A percentile compares a stretch with the other conserved stretches of the same genome.
These are phyloP conservation scores for Ramaria sp. DNA, from an alignment of 768 basidiomycete species.

Conservation along the genomic window DNA sequence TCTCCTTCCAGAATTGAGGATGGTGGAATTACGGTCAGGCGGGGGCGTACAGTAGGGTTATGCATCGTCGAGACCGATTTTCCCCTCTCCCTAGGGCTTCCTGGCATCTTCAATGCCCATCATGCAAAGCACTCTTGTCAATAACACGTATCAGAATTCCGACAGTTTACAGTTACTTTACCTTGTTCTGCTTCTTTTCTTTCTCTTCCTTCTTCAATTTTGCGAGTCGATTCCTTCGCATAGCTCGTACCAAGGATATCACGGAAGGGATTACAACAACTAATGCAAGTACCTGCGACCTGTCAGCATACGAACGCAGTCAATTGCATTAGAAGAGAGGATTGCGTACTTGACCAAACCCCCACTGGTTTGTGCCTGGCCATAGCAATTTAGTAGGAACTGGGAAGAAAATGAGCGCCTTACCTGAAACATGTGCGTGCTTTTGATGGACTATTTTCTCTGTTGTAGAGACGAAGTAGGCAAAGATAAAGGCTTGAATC, in stretches of 20 bases:
- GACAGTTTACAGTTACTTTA: neutral
- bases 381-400: constrained; percentile 28
- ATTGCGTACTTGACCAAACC: constrained; percentile 27
- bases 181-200: neutral
- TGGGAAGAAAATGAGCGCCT: constrained; percentile 16
- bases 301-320: neutral
- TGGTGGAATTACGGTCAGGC: too few species aligned
- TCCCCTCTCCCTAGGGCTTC: too few species aligned
- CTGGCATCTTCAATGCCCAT: too few species aligned
- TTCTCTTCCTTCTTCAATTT: neutral
- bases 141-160: too few species aligned
- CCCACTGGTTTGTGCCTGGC: constrained; percentile 19
- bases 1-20: too few species aligned
- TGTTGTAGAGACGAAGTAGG: constrained; percentile 30
- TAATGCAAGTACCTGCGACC: constrained; percentile 27
- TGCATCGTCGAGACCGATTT: too few species aligned
- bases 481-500: constrained; percentile 26
- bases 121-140: too few species aligned
- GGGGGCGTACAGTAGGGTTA: too few species aligned
- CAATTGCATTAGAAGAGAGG: neutral
- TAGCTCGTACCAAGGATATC: constrained; percentile 21
- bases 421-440: neutral
- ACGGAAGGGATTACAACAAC: constrained; percentile 31
- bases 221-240: neutral
- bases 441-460: constrained; percentile 22